A percentile compares a stretch with the other conserved stretches of the same genome.
Conservation (phyloP, 2,329 filamentous ascomycete genomes). For the Xylariaceae sp. region DNA sequence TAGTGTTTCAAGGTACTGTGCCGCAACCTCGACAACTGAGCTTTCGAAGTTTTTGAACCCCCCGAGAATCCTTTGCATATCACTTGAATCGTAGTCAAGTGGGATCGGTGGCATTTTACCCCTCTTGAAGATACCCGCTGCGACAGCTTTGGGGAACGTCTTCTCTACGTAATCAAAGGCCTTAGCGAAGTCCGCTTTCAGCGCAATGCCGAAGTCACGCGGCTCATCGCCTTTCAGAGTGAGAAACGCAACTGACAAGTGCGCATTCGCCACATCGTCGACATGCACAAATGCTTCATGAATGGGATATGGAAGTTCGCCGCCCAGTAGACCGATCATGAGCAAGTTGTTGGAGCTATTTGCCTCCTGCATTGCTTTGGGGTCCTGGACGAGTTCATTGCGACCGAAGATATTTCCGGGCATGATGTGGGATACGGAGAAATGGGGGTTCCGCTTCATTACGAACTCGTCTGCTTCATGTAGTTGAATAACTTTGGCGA, state of each 20-base stretch:
- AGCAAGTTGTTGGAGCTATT: conserved; percentile 31
- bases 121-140: conserved; percentile 23
- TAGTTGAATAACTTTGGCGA: conserved; percentile 22
- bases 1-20: conserved; percentile 24
- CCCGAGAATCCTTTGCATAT: conserved; percentile 16
- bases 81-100: conserved; percentile 19
- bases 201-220: conserved; percentile 20
- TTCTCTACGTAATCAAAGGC: conserved; percentile 23
- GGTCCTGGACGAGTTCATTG: conserved; percentile 26
- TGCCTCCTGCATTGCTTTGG: conserved; percentile 21
- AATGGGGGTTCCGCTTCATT: conserved; percentile 21
- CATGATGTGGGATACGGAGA: conserved; percentile 25
- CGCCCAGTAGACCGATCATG: conserved; percentile 21
- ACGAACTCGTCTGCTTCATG: conserved; percentile 24
- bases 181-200: conserved; percentile 18
- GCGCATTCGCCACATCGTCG: conserved; percentile 24
- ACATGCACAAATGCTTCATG: conserved; percentile 20
- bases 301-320: conserved; percentile 19
- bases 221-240: conserved; percentile 6
- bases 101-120: conserved; percentile 18
- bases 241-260: conserved; percentile 21
- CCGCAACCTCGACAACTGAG: conserved; percentile 22
- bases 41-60: conserved; percentile 19
- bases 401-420: conserved; percentile 30
- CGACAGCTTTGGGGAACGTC: conserved; percentile 24